phyloP scores from a whole-genome alignment of 106 monocot species.

The Phalaenopsis aphrodite region DNA sequence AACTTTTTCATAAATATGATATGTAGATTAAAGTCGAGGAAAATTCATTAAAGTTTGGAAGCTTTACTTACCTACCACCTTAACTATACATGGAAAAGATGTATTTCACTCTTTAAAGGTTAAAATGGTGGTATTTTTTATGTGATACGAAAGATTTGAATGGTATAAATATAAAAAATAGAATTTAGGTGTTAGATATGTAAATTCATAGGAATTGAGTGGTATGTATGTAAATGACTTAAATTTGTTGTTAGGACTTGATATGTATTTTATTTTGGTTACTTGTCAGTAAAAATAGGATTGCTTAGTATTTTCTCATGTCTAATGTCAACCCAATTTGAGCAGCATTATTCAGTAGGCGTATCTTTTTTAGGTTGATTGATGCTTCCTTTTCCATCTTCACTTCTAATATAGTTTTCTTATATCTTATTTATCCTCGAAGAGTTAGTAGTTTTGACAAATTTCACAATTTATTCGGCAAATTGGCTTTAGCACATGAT shows the following conservation, averaged over 20 bases:
- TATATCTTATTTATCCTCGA: neutral
- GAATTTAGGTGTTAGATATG: no score
- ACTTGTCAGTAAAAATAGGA: neutral
- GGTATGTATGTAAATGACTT: no score
- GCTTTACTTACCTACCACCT: no score
- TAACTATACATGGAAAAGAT: no score
- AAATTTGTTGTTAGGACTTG: no score
- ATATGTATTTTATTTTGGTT: neutral
- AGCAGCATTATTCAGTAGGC: neutral
- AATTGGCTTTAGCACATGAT: neutral
- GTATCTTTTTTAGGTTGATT: neutral
- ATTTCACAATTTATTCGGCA: neutral
- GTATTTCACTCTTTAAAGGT: no score
- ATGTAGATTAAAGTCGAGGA: neutral
- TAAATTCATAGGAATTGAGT: no score
- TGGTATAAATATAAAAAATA: no score
- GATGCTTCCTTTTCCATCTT: neutral
- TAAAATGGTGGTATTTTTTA: no score
- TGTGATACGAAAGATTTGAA: no score
- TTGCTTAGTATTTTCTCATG: neutral
- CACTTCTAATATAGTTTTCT: neutral
- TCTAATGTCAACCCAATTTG: neutral
- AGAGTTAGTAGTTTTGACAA: neutral
- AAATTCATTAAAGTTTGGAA: neutral
- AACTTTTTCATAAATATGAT: neutral